Evolutionary conservation across 2,329 filamentous ascomycete genomes (phyloP), one percentile per base, ranked within the genome.

Genomic region (Beauveria bassiana): DNA sequence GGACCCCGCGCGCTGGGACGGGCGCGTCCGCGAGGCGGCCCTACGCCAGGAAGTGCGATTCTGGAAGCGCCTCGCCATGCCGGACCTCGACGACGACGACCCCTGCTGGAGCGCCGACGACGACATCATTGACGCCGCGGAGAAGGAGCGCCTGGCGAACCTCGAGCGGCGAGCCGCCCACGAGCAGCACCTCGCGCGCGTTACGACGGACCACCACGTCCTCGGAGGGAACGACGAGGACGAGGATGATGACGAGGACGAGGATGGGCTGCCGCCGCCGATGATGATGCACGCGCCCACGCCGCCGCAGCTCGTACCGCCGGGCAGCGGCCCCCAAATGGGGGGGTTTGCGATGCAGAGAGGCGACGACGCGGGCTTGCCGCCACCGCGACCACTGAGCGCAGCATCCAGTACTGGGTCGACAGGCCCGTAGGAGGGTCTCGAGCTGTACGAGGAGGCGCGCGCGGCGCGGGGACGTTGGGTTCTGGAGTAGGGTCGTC

Each of bases 51-150:
- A 87, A 71, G 68, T 86, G 59, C 77, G 85, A 2, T 86, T 85
- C 71, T 88, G 85, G 85, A 87, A 87, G 73, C 77, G 85, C 47
- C 79, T 87, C 77, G 85, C 85, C 16, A 81, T 87, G 79, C 84
- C 83, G 10, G 78, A 84, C 61, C 71, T 87, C 43, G 73, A 79
- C 9, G 84, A 86, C 26, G 81, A 86, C 47, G 84, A 86, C 55
- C 76, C 80, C 2, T 85, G 79, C 68, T 86, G 83, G 79, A 87
- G 84, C 68, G 84, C 84, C 62, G 85, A 88, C 65, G 85, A 87
- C 66, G 85, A 88, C 66, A 71, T 88, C 24, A 78, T 87, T 28
- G 85, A 88, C 63, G 74, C 78, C 0, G 78, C 80, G 16, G 84
- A 87, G 73, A 87, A 87, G 76, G 75, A 78, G 66, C 75, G 85